Conservation (phyloP, 2,329 filamentous ascomycete genomes). For the Aspergillus texensis region DNA sequence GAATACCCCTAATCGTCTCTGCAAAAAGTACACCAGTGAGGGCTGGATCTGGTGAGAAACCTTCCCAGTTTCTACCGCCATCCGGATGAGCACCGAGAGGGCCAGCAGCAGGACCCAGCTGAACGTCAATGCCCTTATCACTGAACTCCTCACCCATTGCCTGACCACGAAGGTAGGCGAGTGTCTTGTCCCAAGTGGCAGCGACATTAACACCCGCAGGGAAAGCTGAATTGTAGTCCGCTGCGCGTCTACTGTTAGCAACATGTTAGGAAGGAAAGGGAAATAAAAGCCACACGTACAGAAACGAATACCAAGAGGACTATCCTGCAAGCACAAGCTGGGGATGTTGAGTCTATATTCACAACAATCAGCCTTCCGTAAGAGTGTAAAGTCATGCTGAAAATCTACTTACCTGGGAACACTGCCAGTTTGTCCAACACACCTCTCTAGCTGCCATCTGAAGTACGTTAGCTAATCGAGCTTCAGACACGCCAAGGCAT, state of each 20-base stretch:
- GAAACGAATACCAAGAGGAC: constrained; percentile 76
- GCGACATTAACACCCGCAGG: constrained; percentile 76
- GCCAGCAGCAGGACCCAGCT: constrained; percentile 76
- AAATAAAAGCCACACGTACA: constrained; percentile 39
- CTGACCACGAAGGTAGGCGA: constrained; percentile 69
- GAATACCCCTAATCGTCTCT: constrained; percentile 76
- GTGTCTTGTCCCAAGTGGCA: constrained; percentile 75
- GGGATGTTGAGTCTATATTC: constrained; percentile 56
- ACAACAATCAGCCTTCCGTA: neutral
- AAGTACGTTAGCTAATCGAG: constrained; percentile 5
- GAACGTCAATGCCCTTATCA: constrained; percentile 73
- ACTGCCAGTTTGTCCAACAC: constrained; percentile 70
- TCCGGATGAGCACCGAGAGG: constrained; percentile 69
- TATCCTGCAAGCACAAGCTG: constrained; percentile 83
- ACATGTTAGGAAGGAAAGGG: neutral
- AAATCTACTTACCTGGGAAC: constrained; percentile 42
- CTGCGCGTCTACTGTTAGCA: constrained; percentile 32
- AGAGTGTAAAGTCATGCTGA: constrained; percentile 10
- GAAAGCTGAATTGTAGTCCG: constrained; percentile 82
- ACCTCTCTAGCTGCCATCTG: constrained; percentile 70
- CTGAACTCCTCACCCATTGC: constrained; percentile 77
- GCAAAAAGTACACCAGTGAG: constrained; percentile 73
- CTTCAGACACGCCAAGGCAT: neutral
- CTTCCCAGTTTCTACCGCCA: constrained; percentile 70
- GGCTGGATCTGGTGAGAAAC: constrained; percentile 72